A percentile compares a stretch with the other conserved stretches of the same genome.
Evolutionary conservation across 2,329 filamentous ascomycete genomes (phyloP).

Genomic region (Gyromitra esculenta): DNA sequence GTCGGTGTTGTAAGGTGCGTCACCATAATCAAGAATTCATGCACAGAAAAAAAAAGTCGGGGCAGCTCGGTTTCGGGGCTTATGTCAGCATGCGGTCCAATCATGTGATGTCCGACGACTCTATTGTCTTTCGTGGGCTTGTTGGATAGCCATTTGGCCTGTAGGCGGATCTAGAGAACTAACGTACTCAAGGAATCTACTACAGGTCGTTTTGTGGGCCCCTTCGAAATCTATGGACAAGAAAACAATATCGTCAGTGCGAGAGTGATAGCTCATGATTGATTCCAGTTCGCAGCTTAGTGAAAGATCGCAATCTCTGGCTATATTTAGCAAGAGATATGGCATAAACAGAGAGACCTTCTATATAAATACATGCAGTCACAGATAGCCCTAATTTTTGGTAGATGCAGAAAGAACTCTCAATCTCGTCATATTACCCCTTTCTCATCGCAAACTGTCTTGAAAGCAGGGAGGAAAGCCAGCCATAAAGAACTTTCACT

Average conservation of each 20-base stretch:
- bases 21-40: conserved; percentile 37
- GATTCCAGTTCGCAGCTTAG: not conserved
- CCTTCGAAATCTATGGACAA: not conserved
- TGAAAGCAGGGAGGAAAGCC: too few relatives aligned
- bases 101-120: conserved; percentile 15
- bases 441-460: not conserved
- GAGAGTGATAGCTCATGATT: not conserved
- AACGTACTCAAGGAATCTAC: not conserved
- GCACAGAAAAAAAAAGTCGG: conserved; percentile 43
- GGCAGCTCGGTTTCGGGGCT: conserved; percentile 24
- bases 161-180: not conserved
- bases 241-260: not conserved
- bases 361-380: too few relatives aligned
- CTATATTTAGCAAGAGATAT: too few relatives aligned
- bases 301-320: not conserved
- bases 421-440: not conserved
- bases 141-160: not conserved
- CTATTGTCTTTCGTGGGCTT: not conserved
- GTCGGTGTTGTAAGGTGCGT: conserved; percentile 48
- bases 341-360: too few relatives aligned
- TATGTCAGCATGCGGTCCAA: conserved; percentile 28
- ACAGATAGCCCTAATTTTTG: too few relatives aligned
- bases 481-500: not conserved
- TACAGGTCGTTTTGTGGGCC: not conserved
- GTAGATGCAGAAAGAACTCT: not conserved